phyloP scores from a whole-genome alignment of 305 asterid species.

The Nicotiana rustica region DNA sequence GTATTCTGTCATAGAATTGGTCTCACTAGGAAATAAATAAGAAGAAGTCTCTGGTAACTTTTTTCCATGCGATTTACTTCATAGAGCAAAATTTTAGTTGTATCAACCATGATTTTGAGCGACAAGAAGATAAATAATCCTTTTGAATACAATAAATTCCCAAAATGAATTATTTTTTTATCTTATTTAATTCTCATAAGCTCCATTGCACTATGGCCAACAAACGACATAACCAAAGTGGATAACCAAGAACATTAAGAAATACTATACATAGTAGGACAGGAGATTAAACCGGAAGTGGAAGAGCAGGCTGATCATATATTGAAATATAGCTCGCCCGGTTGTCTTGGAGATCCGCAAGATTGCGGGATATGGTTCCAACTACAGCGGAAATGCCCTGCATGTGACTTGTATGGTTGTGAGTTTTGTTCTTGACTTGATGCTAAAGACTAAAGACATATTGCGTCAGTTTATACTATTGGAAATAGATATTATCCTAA shows the following conservation, averaged over 20 bases:
- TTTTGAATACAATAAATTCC: background rate
- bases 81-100: background rate
- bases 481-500: background rate
- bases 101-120: background rate
- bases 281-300: slow-evolving; percentile 58
- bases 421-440: background rate
- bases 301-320: slow-evolving; percentile 66
- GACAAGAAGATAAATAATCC: background rate
- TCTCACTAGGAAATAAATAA: background rate
- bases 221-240: background rate
- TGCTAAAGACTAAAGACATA: background rate
- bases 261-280: background rate
- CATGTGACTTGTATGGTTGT: slow-evolving; percentile 35
- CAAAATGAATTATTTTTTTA: background rate
- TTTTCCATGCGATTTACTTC: background rate
- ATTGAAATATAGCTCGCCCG: slow-evolving; percentile 59
- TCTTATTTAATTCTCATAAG: background rate
- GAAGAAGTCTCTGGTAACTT: background rate
- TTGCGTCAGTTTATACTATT: background rate
- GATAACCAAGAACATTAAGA: background rate
- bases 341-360: slow-evolving; percentile 65
- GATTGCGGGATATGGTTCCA: slow-evolving; percentile 77
- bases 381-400: slow-evolving; percentile 84
- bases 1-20: background rate
- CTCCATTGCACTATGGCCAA: background rate